Conservation (phyloP, 1,284 basidiomycete genomes). For the Trichosporon faecale region DNA sequence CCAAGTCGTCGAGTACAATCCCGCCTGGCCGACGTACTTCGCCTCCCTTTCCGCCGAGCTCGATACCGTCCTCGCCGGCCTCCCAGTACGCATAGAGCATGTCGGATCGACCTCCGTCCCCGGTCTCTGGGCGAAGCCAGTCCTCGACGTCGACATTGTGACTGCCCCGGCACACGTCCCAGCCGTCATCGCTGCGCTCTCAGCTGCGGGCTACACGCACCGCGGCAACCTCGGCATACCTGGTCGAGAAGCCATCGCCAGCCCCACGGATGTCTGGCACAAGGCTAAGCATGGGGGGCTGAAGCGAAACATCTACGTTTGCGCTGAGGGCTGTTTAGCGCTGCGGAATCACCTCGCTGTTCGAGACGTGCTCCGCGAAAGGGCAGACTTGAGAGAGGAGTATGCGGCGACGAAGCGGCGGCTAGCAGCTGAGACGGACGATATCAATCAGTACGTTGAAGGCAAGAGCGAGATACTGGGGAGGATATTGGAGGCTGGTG, state of each 20-base stretch:
- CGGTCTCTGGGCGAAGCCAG: conserved; percentile 26
- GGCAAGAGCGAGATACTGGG: conserved; percentile 13
- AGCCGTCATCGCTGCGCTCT: conserved; percentile 7
- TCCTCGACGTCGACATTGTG: conserved; percentile 34
- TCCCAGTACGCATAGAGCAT: conserved; percentile 23
- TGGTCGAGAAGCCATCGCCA: conserved; percentile 8
- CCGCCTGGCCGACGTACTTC: conserved; percentile 22
- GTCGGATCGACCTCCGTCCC: conserved; percentile 32
- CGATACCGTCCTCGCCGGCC: neutral
- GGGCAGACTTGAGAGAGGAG: conserved; percentile 22
- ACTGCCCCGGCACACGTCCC: conserved; percentile 15
- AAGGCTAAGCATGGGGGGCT: neutral
- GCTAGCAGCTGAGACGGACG: neutral
- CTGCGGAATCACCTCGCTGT: conserved; percentile 26
- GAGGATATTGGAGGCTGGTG: neutral
- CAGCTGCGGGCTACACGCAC: conserved; percentile 10
- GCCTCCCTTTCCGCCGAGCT: conserved; percentile 16
- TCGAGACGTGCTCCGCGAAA: conserved; percentile 19
- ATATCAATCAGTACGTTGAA: conserved; percentile 2
- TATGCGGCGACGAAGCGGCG: conserved; percentile 11
- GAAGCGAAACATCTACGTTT: conserved; percentile 17
- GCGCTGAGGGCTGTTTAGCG: neutral
- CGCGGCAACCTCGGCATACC: conserved; percentile 10
- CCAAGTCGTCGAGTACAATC: conserved; percentile 21
- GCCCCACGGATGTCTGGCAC: neutral